Evolutionary conservation across 2,329 filamentous ascomycete genomes (phyloP), one percentile per base, ranked within the genome.

Genomic region (Emergomyces africanus): DNA sequence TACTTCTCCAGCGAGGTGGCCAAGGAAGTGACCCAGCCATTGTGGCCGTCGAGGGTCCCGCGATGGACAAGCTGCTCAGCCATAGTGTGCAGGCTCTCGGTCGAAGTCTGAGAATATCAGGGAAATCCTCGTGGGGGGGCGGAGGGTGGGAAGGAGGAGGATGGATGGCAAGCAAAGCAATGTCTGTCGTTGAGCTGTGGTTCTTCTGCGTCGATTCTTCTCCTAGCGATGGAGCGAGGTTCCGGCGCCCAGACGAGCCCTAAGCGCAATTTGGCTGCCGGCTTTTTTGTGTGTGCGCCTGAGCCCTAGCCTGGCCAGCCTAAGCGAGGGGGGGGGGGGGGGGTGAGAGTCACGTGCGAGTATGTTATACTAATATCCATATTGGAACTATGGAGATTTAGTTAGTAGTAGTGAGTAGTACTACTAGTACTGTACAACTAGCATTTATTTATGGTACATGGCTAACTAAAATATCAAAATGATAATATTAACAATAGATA

Each of bases 1-100:
- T 86, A 95, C 90, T 96, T 96, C 88, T 97, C 92, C 81, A 96
- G 88, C 72, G 92, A 96, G 78, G 92, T 97, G 72, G 92, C 92
- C 81, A 97, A 84, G 82, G 85, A 90, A 80, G 92, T 97, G 82
- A 97, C 92, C 92, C 92, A 97, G 85, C 92, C 92, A 84, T 88
- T 94, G 87, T 97, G 92, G 86, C 92, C 92, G 87, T 94, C 89
- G 79, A 95, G 89, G 83, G 89, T 94, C 78, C 90, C 90, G 83
- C 92, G 91, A 80, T 94, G 87, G 82, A 95, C 90, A 78, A 94
- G 83, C 84, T 92, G 88, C 84, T 94, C 89, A 83, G 88, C 86
- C 89, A 94, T 94, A 75, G 74, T 78, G 72, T 66, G 65, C 62
- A 63, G 63, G 62, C 61, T 61, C 56, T 59, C 60, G 59, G 53